These are phyloP conservation scores for Fragaria iinumae DNA, from an alignment of 306 rosid genomes.

Conservation along the genomic window DNA sequence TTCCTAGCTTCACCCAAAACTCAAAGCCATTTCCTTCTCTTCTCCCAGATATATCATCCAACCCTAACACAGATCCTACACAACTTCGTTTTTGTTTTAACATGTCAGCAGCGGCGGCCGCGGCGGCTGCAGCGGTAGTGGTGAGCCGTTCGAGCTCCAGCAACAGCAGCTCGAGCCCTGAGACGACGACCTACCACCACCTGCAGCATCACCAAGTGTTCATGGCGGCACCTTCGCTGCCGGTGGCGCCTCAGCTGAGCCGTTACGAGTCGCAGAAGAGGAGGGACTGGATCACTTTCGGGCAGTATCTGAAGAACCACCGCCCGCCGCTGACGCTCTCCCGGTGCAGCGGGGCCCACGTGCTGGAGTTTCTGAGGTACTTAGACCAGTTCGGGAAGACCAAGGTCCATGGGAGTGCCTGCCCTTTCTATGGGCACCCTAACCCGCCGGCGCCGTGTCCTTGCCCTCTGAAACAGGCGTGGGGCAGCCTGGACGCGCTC, in stretches of 20 bases:
- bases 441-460: conserved; percentile 84
- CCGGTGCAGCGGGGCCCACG: conserved; percentile 71
- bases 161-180: conserved; percentile 10
- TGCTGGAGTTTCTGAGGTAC: conserved; percentile 74
- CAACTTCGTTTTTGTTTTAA: not conserved
- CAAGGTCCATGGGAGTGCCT: conserved; percentile 60
- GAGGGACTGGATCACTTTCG: conserved; percentile 90
- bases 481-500: conserved; percentile 89
- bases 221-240: not conserved
- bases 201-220: not conserved
- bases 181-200: not conserved
- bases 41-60: not conserved
- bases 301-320: conserved; percentile 84
- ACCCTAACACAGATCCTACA: not conserved
- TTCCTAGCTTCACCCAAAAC: not conserved
- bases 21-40: not conserved
- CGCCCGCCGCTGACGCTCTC: conserved; percentile 73
- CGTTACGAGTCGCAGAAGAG: conserved; percentile 83
- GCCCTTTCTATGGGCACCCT: conserved; percentile 73
- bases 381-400: conserved; percentile 86
- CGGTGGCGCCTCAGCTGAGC: conserved; percentile 36
- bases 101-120: conserved; percentile 43
- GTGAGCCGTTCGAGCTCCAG: conserved; percentile 14
- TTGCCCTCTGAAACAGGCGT: conserved; percentile 83
- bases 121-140: conserved; percentile 22